Percentiles rank a stretch among this genome's conserved stretches.
Evolutionary conservation across 306 rosid species (phyloP).

Genomic region (Parietaria judaica): DNA sequence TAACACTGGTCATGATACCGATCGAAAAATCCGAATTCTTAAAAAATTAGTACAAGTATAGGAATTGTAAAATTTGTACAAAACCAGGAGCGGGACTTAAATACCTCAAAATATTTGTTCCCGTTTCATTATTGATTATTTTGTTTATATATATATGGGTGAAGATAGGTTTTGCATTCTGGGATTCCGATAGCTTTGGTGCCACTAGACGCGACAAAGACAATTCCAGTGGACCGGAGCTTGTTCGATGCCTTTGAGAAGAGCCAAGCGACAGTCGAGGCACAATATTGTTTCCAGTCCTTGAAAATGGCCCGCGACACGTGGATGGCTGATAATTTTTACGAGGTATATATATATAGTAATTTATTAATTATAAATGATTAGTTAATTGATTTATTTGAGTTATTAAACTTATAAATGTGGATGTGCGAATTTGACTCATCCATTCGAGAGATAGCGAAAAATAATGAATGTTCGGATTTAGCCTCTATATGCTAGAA

Average conservation of each 20-base stretch:
- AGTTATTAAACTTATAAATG: no score
- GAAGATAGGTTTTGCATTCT: constrained; percentile 50
- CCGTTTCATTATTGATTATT: no score
- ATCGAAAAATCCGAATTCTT: no score
- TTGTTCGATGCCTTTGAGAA: constrained; percentile 41
- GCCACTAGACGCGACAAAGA: constrained; percentile 62
- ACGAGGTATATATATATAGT: constrained; percentile 22
- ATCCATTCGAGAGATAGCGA: neutral
- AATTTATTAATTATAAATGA: no score
- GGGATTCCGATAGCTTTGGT: constrained; percentile 54
- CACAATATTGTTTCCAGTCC: constrained; percentile 51
- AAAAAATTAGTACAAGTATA: no score
- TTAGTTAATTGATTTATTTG: no score
- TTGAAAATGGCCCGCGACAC: constrained; percentile 53
- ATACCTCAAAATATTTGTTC: no score
- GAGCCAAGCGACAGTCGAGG: constrained; percentile 38
- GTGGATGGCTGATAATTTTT: constrained; percentile 37
- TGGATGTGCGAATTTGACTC: no score
- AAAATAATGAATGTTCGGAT: neutral
- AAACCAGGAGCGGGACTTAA: no score
- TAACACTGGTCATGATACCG: no score
- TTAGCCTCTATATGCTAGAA: no score
- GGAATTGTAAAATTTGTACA: no score
- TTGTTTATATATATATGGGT: neutral
- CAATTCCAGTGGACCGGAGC: constrained; percentile 34